Conservation (phyloP, 106 monocot species). For the Phalaenopsis equestris region DNA sequence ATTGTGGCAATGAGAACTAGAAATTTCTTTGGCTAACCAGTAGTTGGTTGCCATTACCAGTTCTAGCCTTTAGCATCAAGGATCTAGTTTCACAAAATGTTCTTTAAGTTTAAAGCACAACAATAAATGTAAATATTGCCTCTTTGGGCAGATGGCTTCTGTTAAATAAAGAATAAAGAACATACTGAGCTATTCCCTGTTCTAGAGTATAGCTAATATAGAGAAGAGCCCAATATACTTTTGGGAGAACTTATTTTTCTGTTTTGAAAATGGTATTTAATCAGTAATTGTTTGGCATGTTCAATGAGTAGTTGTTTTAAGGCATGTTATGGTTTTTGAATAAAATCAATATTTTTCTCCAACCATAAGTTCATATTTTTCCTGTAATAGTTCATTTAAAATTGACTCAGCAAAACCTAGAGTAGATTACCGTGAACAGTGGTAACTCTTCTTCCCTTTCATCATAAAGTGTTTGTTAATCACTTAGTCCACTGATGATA, state of each 20-base stretch:
- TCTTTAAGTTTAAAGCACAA: background rate
- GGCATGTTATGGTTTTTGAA: background rate
- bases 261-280: background rate
- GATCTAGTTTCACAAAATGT: background rate
- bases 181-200: background rate
- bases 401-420: background rate
- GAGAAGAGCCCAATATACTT: background rate
- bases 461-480: background rate
- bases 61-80: conserved; percentile 1
- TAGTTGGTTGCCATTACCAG: background rate
- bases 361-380: background rate
- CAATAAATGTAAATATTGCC: background rate
- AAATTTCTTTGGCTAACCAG: background rate
- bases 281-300: background rate
- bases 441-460: background rate
- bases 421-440: background rate
- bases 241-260: background rate
- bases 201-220: background rate
- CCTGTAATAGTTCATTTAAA: background rate
- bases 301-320: background rate
- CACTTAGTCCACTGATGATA: background rate
- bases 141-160: background rate
- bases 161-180: conserved; percentile 1
- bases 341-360: background rate
- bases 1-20: background rate